phyloP scores from a whole-genome alignment of 2,329 filamentous ascomycete species.

The Harringtonia aguacate region DNA sequence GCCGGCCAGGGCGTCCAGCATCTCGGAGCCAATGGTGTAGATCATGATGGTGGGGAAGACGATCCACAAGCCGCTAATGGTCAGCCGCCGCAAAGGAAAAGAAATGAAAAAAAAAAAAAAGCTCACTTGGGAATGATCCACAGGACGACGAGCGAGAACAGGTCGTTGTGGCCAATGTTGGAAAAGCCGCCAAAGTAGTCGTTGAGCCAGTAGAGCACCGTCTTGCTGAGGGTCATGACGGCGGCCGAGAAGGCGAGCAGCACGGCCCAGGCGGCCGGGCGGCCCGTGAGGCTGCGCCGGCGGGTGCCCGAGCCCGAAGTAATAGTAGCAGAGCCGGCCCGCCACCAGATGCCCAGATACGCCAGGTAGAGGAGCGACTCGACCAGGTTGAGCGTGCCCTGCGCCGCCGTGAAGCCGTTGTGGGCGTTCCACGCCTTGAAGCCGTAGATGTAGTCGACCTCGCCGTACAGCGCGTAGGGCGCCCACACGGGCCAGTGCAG shows the following conservation, averaged over 20 bases:
- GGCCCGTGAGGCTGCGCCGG: slow-evolving; percentile 27
- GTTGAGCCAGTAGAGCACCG: slow-evolving; percentile 47
- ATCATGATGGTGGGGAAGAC: slow-evolving; percentile 42
- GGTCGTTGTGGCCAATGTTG: slow-evolving; percentile 46
- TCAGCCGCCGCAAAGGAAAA: background rate
- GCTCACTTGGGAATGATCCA: slow-evolving; percentile 49
- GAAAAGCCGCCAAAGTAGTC: slow-evolving; percentile 45
- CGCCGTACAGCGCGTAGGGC: slow-evolving; percentile 72
- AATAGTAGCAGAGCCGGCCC: slow-evolving; percentile 9
- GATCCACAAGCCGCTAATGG: slow-evolving; percentile 41
- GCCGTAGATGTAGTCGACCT: slow-evolving; percentile 74
- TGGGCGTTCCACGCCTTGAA: slow-evolving; percentile 56
- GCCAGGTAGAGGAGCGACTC: slow-evolving; percentile 25
- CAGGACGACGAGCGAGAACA: slow-evolving; percentile 32
- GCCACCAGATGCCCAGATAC: slow-evolving; percentile 23
- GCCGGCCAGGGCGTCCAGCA: slow-evolving; percentile 32
- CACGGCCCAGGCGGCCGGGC: slow-evolving; percentile 31
- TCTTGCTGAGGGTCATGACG: slow-evolving; percentile 53
- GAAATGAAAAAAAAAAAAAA: background rate
- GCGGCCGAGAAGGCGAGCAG: slow-evolving; percentile 40
- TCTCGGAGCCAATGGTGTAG: slow-evolving; percentile 34
- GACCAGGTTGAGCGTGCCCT: slow-evolving; percentile 38
- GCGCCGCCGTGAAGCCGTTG: slow-evolving; percentile 69
- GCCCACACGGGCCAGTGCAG: slow-evolving; percentile 63
- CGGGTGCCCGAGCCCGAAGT: too few species aligned